phyloP scores from a whole-genome alignment of 2,329 filamentous ascomycete species.

The Alternaria ethzedia region DNA sequence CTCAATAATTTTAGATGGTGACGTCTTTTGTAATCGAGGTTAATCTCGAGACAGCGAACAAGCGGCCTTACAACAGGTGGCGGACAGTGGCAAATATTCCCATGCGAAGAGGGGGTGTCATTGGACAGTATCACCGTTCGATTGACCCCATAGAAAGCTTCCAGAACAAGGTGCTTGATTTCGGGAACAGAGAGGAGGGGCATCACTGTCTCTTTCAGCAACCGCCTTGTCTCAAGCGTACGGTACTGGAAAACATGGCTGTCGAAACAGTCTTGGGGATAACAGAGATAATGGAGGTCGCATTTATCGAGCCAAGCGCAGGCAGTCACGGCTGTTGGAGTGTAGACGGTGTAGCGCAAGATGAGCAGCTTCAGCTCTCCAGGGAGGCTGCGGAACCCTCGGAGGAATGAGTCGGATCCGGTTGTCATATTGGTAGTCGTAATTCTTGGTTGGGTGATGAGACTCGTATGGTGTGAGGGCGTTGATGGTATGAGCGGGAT shows the following conservation, averaged over 20 bases:
- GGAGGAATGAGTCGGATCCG: not conserved
- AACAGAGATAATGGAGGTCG: not conserved
- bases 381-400: not conserved
- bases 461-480: not conserved
- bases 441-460: not conserved
- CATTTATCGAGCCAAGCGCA: not conserved
- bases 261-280: not conserved
- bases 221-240: not conserved
- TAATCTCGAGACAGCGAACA: not conserved
- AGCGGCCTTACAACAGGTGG: not conserved
- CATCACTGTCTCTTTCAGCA: not conserved
- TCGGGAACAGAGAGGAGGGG: not conserved
- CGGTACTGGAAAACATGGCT: not conserved
- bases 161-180: not conserved
- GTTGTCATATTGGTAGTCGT: not conserved
- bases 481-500: not conserved
- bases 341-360: not conserved
- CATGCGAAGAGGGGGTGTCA: not conserved
- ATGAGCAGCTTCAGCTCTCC: not conserved
- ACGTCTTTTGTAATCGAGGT: not conserved
- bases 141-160: not conserved
- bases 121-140: not conserved
- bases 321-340: not conserved
- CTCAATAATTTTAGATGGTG: not conserved
- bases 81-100: not conserved